A percentile compares a stretch with the other conserved stretches of the same genome.
phyloP scores from a whole-genome alignment of 805 yeast genomes.

The Kazachstania taianensis region DNA sequence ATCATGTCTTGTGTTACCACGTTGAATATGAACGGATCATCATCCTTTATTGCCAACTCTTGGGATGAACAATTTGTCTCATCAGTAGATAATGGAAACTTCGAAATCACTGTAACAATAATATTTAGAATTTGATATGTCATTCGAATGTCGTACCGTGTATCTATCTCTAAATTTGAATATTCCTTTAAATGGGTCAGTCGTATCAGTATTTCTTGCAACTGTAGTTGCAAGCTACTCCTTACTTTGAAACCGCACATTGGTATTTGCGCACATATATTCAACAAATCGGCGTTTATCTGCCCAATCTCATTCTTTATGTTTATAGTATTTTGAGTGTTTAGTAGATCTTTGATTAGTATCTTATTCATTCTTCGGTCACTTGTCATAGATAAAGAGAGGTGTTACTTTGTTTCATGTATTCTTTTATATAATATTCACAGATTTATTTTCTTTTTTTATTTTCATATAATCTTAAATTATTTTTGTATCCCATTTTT shows the following conservation, averaged over 20 bases:
- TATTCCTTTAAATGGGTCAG: constrained; percentile 1
- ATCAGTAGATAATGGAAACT: neutral
- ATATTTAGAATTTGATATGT: constrained; percentile 10
- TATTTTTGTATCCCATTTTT: too few relatives aligned
- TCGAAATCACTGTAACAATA: constrained; percentile 6
- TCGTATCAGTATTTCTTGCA: constrained; percentile 5
- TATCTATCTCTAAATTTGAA: constrained; percentile 5
- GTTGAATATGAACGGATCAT: constrained; percentile 7
- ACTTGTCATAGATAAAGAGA: too few relatives aligned
- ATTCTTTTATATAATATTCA: too few relatives aligned
- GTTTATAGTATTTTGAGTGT: constrained; percentile 8
- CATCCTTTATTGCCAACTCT: neutral
- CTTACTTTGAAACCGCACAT: too few relatives aligned
- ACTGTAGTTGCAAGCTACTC: constrained; percentile 2
- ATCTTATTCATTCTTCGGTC: constrained; percentile 14
- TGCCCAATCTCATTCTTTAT: constrained; percentile 6
- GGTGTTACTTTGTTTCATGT: too few relatives aligned
- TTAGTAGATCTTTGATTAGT: constrained; percentile 13
- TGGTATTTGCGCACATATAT: constrained; percentile 9
- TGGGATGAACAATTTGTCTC: neutral
- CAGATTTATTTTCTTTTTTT: too few relatives aligned
- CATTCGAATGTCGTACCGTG: constrained; percentile 2
- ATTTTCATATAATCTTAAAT: too few relatives aligned
- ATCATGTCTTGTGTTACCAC: constrained; percentile 14
- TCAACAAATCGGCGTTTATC: constrained; percentile 7